Percentiles rank a stretch among this genome's conserved stretches.
These are phyloP conservation scores for Primulina eburnea DNA, from an alignment of 257 asterid genomes.

Conservation along the genomic window DNA sequence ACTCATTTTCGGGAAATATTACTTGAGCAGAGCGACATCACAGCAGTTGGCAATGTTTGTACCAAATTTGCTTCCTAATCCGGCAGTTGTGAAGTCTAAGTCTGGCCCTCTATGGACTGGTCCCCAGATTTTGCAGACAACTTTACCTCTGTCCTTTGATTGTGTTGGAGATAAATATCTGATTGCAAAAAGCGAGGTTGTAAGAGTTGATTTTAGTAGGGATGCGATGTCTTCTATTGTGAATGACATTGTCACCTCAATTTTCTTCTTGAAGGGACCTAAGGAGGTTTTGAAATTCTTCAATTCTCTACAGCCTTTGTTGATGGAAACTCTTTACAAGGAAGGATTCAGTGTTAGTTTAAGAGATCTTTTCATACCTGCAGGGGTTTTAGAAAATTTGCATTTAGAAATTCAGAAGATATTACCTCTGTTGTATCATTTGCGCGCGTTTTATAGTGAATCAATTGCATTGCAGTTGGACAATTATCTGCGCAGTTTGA, in stretches of 20 bases:
- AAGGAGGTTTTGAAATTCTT: slow-evolving; percentile 70
- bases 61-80: slow-evolving; percentile 43
- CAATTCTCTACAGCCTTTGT: slow-evolving; percentile 67
- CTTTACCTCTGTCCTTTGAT: slow-evolving; percentile 63
- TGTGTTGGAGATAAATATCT: slow-evolving; percentile 67
- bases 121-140: slow-evolving; percentile 65
- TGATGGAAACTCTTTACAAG: slow-evolving; percentile 72
- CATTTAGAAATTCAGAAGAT: slow-evolving; percentile 50
- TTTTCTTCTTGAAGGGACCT: slow-evolving; percentile 83
- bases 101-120: slow-evolving; percentile 81
- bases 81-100: slow-evolving; percentile 57
- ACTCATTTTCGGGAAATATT: slow-evolving; percentile 47
- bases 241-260: slow-evolving; percentile 70
- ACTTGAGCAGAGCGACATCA: slow-evolving; percentile 48
- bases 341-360: slow-evolving; percentile 80
- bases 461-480: slow-evolving; percentile 64
- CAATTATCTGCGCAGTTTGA: slow-evolving; percentile 50
- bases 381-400: slow-evolving; percentile 43
- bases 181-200: slow-evolving; percentile 51
- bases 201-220: slow-evolving; percentile 50
- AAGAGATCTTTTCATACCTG: slow-evolving; percentile 63
- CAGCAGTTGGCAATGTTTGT: slow-evolving; percentile 88
- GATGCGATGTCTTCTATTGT: slow-evolving; percentile 57
- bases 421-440: slow-evolving; percentile 41
- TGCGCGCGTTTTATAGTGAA: slow-evolving; percentile 56